Base-by-base conservation (phyloP, 2,329 filamentous ascomycete genomes). In the Magnaporthiopsis rhizophila region DNA sequence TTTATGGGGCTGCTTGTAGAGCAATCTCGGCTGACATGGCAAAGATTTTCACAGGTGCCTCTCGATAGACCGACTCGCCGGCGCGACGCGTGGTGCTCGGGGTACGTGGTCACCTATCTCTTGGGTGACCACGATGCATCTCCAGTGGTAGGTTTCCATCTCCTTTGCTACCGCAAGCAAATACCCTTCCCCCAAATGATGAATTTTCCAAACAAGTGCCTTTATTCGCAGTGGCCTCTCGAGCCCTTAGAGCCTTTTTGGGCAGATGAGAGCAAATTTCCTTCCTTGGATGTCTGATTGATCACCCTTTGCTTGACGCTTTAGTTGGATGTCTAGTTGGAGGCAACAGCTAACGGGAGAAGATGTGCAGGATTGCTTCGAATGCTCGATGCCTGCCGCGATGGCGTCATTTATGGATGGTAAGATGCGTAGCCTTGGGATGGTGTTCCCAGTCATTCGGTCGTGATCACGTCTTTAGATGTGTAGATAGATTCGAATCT, bases 191-290 rank as follows among this genome's bases (percentile, higher is more conserved):
- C 5, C 36, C 15, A 38, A 38, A 86, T 89, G 88, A 90, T 90
- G 87, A 90, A 89, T 87, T 81, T 87, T 84, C 77, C 82, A 38
- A 38, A 38, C 11, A 38, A 38, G 36, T 38, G 36, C 36, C 36
- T 38, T 85, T 81, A 90, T 91, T 92, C 89, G 89, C 89, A 92
- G 89, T 92, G 92, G 92, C 86, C 89, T 90, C 89, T 90, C 86
- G 83, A 68, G 65, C 66, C 64, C 83, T 82, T 71, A 75, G 86
- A 88, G 87, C 86, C 86, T 86, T 82, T 78, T 83, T 82, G 84
- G 68, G 83, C 80, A 87, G 73, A 88, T 90, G 88, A 90, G 83
- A 82, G 87, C 76, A 74, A 75, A 79, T 74, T 73, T 73, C 65
- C 86, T 89, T 89, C 86, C 86, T 90, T 90, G 87, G 88, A 89